Percentiles rank a stretch among this genome's conserved stretches.
These are phyloP conservation scores for Hericium rajendrae DNA, from an alignment of 768 basidiomycete genomes.

Conservation along the genomic window DNA sequence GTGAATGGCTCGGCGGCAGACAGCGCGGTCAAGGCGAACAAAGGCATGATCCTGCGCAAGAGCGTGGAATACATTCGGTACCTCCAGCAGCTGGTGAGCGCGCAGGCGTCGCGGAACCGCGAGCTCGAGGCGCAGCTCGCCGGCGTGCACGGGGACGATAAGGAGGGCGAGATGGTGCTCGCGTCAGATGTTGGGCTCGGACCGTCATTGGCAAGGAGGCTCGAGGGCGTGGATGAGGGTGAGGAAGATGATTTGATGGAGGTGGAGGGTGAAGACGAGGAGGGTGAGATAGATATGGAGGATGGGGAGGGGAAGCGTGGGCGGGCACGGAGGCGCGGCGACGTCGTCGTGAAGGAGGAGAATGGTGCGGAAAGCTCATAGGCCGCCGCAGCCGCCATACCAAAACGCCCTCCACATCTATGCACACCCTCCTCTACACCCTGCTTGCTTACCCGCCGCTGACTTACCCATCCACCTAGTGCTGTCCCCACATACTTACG, in stretches of 20 bases:
- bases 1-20: conserved; percentile 23
- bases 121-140: conserved; percentile 66
- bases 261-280: not conserved
- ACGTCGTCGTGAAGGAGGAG: not conserved
- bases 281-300: not conserved
- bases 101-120: conserved; percentile 67
- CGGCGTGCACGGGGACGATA: not conserved
- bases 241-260: not conserved
- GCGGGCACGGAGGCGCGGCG: not conserved
- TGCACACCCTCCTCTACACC: no score
- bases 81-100: conserved; percentile 77
- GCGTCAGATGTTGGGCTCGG: not conserved
- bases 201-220: not conserved
- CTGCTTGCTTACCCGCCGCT: no score
- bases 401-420: not conserved
- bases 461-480: no score
- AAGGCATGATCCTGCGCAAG: conserved; percentile 85
- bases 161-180: not conserved
- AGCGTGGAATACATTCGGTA: conserved; percentile 51
- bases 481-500: no score
- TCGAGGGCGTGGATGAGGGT: not conserved
- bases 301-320: not conserved
- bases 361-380: conserved; percentile 8
- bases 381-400: conserved; percentile 5
- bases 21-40: conserved; percentile 76